Conservation (phyloP, 2,329 filamentous ascomycete species). For the Passalora sequoiae region DNA sequence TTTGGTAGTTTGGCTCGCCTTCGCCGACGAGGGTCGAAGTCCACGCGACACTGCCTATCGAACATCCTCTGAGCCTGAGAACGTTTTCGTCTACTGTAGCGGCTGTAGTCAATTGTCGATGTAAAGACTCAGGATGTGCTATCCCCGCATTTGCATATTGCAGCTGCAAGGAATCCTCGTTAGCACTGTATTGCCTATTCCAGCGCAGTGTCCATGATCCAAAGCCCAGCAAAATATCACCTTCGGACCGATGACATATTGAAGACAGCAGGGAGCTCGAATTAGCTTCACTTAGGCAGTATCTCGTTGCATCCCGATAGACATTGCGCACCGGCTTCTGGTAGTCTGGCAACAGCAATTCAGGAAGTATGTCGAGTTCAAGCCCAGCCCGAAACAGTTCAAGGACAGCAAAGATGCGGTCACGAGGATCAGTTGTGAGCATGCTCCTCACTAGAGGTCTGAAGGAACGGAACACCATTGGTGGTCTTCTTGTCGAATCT, state of each 20-base stretch:
- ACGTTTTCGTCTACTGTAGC: too few species aligned
- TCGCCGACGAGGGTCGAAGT: too few species aligned
- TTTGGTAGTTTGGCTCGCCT: too few species aligned
- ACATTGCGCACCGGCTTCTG: neutral
- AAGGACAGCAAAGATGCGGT: conserved; percentile 4
- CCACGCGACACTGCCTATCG: too few species aligned
- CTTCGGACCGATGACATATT: too few species aligned
- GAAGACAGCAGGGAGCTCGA: too few species aligned
- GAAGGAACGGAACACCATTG: neutral
- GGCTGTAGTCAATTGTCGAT: too few species aligned
- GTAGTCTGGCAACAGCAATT: conserved; percentile 4
- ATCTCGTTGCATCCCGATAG: conserved; percentile 4
- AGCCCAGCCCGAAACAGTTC: neutral
- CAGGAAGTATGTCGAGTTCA: neutral
- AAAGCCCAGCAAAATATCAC: neutral
- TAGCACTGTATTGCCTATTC: neutral
- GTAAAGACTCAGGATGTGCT: too few species aligned
- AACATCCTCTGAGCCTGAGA: too few species aligned
- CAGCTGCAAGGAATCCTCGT: neutral
- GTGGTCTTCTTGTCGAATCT: neutral
- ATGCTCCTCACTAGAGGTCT: conserved; percentile 1
- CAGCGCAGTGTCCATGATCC: neutral
- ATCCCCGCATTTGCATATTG: too few species aligned
- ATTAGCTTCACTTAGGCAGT: neutral
- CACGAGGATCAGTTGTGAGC: conserved; percentile 3